Evolutionary conservation across 129 eudicot genomes (phyloP), one percentile per base, ranked within the genome.

Genomic region (Helichrysum umbraculigerum): DNA sequence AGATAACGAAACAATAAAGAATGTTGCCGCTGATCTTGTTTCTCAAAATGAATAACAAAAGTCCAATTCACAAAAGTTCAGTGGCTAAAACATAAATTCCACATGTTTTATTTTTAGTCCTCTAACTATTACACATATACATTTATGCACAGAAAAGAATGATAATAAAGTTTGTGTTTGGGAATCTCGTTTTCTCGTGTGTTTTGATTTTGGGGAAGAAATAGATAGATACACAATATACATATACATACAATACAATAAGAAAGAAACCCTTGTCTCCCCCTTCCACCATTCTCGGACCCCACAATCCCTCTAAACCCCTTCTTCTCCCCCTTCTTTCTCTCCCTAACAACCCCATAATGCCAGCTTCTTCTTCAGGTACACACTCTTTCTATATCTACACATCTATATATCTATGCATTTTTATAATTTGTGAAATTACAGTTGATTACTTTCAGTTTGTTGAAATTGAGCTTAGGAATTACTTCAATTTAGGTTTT

Each of bases 301-400:
- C 86, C 85, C 86, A 82, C 86, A 82, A 73, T 82, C 56, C 71
- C 82, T 68, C 82, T 73, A 66, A 82, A 76, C 80, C 84, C 88
- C 84, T 78, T 69, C 86, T 66, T 65, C 72, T 59, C 80, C 73
- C 81, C 75, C 80, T 66, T 73, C 72, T 33, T 35, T 63, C 81
- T 79, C 88, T 70, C 79, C 44, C 81, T 82, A 58, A 78, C 85
- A 74, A 80, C 28, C 20, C 28, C 20, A 65, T 87, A 85, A 93
- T 93, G 98, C 98, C 98, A 83, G 91, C 97, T 78, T 91, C 98
- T 71, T 85, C 98, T 76, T 86, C 98, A 87, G 98, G 98, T 93
- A 81, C 29, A 20, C 22, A 7, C 16, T 12, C 54, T 14, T 47
- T 47, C 47, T 41, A 70, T 68, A 67, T 20, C 72, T 22, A 21